Percentiles rank a stretch among this genome's conserved stretches.
Evolutionary conservation across 164 flowering plant species (phyloP).

Genomic region (Sextonia rubra): DNA sequence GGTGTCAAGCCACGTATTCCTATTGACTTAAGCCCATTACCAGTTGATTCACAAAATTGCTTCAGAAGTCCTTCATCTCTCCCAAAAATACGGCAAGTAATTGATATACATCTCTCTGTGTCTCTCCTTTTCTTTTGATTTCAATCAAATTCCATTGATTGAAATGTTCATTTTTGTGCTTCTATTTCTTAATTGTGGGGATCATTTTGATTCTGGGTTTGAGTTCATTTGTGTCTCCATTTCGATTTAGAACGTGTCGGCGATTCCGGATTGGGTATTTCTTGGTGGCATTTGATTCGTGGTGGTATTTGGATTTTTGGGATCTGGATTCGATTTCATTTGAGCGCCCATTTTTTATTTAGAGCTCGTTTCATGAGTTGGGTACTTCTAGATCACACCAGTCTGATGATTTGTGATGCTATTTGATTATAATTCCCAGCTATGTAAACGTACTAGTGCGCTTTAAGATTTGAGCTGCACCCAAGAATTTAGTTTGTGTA

Average conservation of each 20-base stretch:
- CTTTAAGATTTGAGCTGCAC: too few species aligned
- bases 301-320: neutral
- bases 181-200: neutral
- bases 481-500: too few species aligned
- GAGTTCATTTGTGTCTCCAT: neutral
- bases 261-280: neutral
- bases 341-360: neutral
- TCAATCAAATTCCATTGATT: neutral
- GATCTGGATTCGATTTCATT: neutral
- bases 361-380: neutral
- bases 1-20: too few species aligned
- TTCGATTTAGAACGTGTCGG: neutral
- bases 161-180: neutral
- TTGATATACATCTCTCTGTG: neutral
- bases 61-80: slow-evolving; percentile 52
- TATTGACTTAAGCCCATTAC: too few species aligned
- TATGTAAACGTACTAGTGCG: too few species aligned
- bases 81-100: slow-evolving; percentile 59
- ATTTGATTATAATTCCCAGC: neutral
- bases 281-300: neutral
- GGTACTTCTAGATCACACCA: neutral
- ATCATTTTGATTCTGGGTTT: neutral
- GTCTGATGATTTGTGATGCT: neutral
- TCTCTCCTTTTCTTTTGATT: neutral
- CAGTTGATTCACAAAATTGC: too few species aligned